Evolutionary conservation across 306 rosid species (phyloP), one percentile per base, ranked within the genome.

Genomic region (Parietaria judaica): DNA sequence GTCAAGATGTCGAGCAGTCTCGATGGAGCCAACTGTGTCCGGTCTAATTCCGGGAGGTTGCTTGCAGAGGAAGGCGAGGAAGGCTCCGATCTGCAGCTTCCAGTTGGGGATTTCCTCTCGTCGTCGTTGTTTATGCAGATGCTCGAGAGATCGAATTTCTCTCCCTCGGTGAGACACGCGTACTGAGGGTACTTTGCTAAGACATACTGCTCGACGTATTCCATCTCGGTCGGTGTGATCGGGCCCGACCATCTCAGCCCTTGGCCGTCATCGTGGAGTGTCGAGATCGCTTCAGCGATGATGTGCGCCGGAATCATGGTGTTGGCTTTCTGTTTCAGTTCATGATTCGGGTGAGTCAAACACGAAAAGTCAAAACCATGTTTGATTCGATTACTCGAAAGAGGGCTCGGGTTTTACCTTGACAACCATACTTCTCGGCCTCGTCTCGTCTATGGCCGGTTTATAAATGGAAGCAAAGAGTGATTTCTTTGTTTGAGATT

Each of bases 201-300:
- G 9, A 87, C 97, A 65, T 84, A 90, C 5, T 87, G 76, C 48
- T 81, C 90, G 57, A 90, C 96, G 72, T 87, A 90, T 67, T 82
- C 83, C 77, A 72, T 90, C 74, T 90, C 97, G 54, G 89, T 81
- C 52, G 82, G 90, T 8, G 97, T 90, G 53, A 87, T 87, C 14
- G 96, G 97, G 50, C 94, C 97, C 4, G 97, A 90, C 86, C 90
- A 90, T 79, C 94, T 79, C n/a, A 90, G 72, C 57, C 86, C 97
- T 44, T 87, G 80, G 41, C 85, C 94, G 10, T 72, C 77, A 48
- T 65, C 77, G 8, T 70, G 83, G 13, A 90, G 76, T 0, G 76
- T 81, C 70, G 97, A 85, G 68, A 87, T 79, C 37, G 83, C 83
- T 55, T 79, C 80, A 0, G 83, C 83, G 54, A 79, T 70, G 58